Percentiles rank a stretch among this genome's conserved stretches.
Conservation (phyloP, 352 stramenopile genomes). For the Pythium periplocum region DNA sequence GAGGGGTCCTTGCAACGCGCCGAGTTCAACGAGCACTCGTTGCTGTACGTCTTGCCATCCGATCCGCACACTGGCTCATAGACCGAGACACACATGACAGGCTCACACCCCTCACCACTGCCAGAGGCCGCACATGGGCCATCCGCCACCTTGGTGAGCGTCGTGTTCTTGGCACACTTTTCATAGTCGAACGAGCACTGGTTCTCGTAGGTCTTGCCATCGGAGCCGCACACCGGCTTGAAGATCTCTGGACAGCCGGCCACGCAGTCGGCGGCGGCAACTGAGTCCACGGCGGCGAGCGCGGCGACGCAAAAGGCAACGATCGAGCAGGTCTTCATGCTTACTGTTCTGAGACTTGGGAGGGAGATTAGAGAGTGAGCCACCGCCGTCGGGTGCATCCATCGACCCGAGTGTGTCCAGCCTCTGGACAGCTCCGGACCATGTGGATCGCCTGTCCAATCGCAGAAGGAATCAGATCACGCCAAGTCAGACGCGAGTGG, state of each 20-base stretch:
- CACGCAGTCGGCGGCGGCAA: constrained; percentile 9
- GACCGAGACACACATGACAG: constrained; percentile 7
- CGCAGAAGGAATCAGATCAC: no score
- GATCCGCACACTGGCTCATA: constrained; percentile 34
- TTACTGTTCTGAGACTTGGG: constrained; percentile 1
- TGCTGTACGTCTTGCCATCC: constrained; percentile 40
- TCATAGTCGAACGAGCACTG: constrained; percentile 18
- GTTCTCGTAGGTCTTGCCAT: constrained; percentile 25
- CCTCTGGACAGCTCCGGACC: no score
- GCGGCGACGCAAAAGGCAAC: constrained; percentile 3
- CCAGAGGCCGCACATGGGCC: constrained; percentile 12
- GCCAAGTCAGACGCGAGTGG: no score
- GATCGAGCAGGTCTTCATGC: constrained; percentile 16
- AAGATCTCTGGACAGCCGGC: constrained; percentile 16
- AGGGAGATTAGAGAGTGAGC: no score
- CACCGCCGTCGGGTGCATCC: no score
- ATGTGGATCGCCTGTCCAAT: no score
- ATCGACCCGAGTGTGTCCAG: no score
- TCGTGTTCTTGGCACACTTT: constrained; percentile 18
- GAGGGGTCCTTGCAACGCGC: constrained; percentile 20
- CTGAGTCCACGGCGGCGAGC: not conserved
- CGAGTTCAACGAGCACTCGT: constrained; percentile 28
- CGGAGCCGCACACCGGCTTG: constrained; percentile 23
- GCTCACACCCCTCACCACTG: not conserved
- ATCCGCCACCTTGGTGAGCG: constrained; percentile 12